Percentiles rank a stretch among this genome's conserved stretches.
phyloP scores from a whole-genome alignment of 2,329 filamentous ascomycete species.

The Aspergillus pseudoglaucus region DNA sequence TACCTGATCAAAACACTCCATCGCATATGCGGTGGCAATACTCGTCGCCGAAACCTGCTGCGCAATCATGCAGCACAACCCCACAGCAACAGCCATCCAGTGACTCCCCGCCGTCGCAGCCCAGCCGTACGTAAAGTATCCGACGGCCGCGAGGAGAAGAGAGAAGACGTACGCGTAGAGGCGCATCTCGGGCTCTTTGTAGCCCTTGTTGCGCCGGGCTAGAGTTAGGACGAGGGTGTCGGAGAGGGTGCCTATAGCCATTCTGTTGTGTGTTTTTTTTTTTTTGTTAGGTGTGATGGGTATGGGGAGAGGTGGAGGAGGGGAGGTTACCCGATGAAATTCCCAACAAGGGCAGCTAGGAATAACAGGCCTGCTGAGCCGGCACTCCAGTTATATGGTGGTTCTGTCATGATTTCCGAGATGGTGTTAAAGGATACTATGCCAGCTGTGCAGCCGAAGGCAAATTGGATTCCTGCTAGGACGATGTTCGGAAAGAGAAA shows the following conservation, averaged over 20 bases:
- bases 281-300: background rate
- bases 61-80: constrained; percentile 34
- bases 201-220: constrained; percentile 27
- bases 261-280: constrained; percentile 34
- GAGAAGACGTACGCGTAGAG: constrained; percentile 30
- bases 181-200: constrained; percentile 35
- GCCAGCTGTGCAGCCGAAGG: constrained; percentile 36
- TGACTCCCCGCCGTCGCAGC: constrained; percentile 27
- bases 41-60: constrained; percentile 36
- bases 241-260: constrained; percentile 30
- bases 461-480: constrained; percentile 35
- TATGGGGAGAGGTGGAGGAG: background rate
- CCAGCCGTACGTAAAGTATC: constrained; percentile 37
- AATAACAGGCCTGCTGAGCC: constrained; percentile 27
- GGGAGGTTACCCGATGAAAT: constrained; percentile 22
- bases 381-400: constrained; percentile 30
- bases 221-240: constrained; percentile 28
- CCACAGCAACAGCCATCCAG: constrained; percentile 33
- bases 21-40: constrained; percentile 36
- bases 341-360: constrained; percentile 28
- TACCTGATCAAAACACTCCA: constrained; percentile 36
- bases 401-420: constrained; percentile 30
- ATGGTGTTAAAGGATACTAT: constrained; percentile 37
- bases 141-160: constrained; percentile 26
- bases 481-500: constrained; percentile 36